These are phyloP conservation scores for Aureobasidium sp. DNA, from an alignment of 2,329 filamentous ascomycete genomes.

Conservation along the genomic window DNA sequence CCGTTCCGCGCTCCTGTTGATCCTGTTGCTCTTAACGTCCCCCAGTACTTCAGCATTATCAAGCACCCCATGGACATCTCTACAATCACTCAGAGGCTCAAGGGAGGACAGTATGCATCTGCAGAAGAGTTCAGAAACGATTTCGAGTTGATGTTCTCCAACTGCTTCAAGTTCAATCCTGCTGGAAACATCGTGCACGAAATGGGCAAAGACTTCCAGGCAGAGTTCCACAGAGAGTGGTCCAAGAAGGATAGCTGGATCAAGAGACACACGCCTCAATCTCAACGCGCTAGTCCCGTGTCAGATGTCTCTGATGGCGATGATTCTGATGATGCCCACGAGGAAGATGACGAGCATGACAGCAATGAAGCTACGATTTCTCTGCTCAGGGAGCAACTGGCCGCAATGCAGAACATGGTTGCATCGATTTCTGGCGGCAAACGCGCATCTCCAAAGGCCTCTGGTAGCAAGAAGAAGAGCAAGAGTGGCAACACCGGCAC, in stretches of 20 bases:
- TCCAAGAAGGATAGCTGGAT: conserved; percentile 74
- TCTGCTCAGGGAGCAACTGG: conserved; percentile 60
- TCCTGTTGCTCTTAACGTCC: conserved; percentile 87
- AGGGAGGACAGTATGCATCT: conserved; percentile 67
- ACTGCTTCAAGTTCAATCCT: conserved; percentile 91
- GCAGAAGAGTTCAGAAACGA: conserved; percentile 82
- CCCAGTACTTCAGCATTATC: conserved; percentile 84
- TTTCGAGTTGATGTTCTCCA: conserved; percentile 73
- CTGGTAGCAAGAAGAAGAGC: conserved; percentile 36
- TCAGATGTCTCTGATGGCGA: conserved; percentile 62
- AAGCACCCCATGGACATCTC: conserved; percentile 94
- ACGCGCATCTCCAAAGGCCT: conserved; percentile 38
- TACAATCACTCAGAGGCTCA: conserved; percentile 72
- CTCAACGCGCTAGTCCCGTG: conserved; percentile 56
- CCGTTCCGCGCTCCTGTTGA: conserved; percentile 83
- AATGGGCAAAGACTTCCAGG: conserved; percentile 64
- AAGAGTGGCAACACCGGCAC: conserved; percentile 17
- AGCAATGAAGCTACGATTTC: conserved; percentile 48
- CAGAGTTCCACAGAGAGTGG: conserved; percentile 68
- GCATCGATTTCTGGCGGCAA: conserved; percentile 39
- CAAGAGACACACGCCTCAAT: conserved; percentile 60
- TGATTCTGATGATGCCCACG: conserved; percentile 53
- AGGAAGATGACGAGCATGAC: conserved; percentile 36
- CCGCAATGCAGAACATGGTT: conserved; percentile 38
- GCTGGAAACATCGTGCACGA: conserved; percentile 63